A percentile compares a stretch with the other conserved stretches of the same genome.
Evolutionary conservation across 1,139 yeast species (phyloP).

Genomic region (Arxiozyma slooffiae): DNA sequence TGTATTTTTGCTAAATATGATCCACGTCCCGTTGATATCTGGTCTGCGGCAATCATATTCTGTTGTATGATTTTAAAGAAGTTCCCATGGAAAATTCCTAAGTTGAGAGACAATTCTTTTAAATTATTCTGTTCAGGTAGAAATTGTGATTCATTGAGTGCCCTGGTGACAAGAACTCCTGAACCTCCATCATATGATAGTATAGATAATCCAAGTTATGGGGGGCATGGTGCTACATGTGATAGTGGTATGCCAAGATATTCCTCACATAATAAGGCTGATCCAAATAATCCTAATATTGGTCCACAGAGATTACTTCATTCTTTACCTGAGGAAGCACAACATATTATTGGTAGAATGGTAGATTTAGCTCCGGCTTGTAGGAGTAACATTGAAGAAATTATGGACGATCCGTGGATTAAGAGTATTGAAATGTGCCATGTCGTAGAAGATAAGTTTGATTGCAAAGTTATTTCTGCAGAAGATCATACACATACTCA

Average conservation of each 20-base stretch:
- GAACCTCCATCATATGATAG: constrained; percentile 30
- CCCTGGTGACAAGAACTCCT: constrained; percentile 34
- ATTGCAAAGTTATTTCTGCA: constrained; percentile 31
- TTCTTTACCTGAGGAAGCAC: constrained; percentile 61
- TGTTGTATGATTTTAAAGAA: constrained; percentile 91
- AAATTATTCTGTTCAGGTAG: constrained; percentile 42
- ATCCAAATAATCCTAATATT: constrained; percentile 41
- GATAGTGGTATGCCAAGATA: constrained; percentile 1
- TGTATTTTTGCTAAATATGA: constrained; percentile 72
- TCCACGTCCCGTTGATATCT: constrained; percentile 88
- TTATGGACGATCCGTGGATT: constrained; percentile 74
- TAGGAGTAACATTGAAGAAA: constrained; percentile 75
- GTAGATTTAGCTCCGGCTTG: constrained; percentile 78
- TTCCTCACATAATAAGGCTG: constrained; percentile 25
- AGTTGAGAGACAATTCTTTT: constrained; percentile 72
- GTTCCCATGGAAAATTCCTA: constrained; percentile 97
- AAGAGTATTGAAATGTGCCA: constrained; percentile 56
- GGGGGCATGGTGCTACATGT: not conserved
- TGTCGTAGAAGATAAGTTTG: constrained; percentile 40
- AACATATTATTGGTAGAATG: constrained; percentile 60
- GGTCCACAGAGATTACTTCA: constrained; percentile 63
- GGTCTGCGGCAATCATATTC: constrained; percentile 89
- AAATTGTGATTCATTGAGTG: constrained; percentile 35
- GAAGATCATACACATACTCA: constrained; percentile 71
- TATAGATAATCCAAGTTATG: constrained; percentile 8